Base-by-base conservation (phyloP, 495 filamentous ascomycete species). In the Staphylotrichum longicolle region DNA sequence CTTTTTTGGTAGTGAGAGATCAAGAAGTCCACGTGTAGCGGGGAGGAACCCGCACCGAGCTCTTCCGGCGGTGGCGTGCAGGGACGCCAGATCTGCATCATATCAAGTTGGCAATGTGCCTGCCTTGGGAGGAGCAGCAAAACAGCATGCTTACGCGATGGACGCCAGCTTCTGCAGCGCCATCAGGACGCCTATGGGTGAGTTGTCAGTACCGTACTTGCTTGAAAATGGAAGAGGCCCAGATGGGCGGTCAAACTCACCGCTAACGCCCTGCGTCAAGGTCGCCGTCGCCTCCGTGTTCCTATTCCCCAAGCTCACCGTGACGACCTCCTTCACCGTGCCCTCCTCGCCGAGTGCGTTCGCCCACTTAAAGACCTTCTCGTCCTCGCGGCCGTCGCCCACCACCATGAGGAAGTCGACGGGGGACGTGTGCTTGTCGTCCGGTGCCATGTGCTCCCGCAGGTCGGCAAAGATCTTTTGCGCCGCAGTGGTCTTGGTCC, bases 281-380 rank as follows among this genome's bases (percentile, higher is more conserved):
- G 93, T 96, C 14, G 87, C 85, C 61, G 83, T 87, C 9, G 93
- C 93, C 73, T 94, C 90, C 0, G 92, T 96, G 74, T 91, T 95
- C 49, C 92, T 78, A 65, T 79, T 88, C 14, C 93, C 92, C 56
- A 97, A 75, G 54, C 86, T 91, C 20, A 96, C 91, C 2, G 91
- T 96, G 65, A 87, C 85, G 7, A 91, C 87, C 58, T 90, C 80
- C 40, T 85, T 72, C 47, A 95, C 79, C 6, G 69, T 72, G 35
- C 80, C 77, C 5, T 72, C 67, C 1, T 75, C 77, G 30, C 77
- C 78, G 34, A 96, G 74, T 39, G 85, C 79, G 73, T 96, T 96
- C 34, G 92, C 93, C 93, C 93, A 97, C 40, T 87, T 88, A 78
- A 93, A 97, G 30, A 96, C 86, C 50, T 90, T 86, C 70, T 96